Evolutionary conservation across 495 filamentous ascomycete genomes (phyloP).

Genomic region (Aspergillus sclerotiicarbonarius): DNA sequence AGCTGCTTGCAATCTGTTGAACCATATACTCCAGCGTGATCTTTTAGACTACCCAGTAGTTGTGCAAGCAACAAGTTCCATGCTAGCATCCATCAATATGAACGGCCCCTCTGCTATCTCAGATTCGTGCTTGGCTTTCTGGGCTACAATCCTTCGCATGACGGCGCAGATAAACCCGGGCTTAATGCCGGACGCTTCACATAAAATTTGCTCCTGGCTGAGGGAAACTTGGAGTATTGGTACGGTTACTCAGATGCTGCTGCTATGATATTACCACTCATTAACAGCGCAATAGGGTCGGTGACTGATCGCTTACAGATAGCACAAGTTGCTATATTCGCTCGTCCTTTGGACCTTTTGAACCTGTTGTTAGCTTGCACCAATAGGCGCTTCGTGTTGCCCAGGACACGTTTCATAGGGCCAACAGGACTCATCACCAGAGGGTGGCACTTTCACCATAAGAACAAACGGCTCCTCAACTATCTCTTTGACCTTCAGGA

Average conservation of each 20-base stretch:
- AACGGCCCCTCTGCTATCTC: conserved; percentile 78
- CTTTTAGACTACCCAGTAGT: conserved; percentile 63
- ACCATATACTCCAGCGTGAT: conserved; percentile 59
- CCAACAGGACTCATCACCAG: conserved; percentile 30
- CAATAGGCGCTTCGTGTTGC: conserved; percentile 30
- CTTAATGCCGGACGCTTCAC: conserved; percentile 59
- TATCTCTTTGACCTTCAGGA: conserved; percentile 36
- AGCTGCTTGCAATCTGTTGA: conserved; percentile 75
- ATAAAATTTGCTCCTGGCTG: conserved; percentile 74
- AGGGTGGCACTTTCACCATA: conserved; percentile 38
- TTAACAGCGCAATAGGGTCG: conserved; percentile 30
- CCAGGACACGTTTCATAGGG: conserved; percentile 22
- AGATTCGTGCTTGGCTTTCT: conserved; percentile 74
- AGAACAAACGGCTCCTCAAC: conserved; percentile 32
- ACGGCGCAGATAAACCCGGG: conserved; percentile 54
- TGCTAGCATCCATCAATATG: conserved; percentile 71
- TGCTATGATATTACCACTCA: neutral
- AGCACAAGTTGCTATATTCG: conserved; percentile 40
- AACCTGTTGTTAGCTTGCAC: conserved; percentile 41
- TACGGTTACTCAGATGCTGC: conserved; percentile 31
- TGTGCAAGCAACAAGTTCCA: conserved; percentile 61
- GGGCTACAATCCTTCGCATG: conserved; percentile 62
- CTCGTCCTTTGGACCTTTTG: conserved; percentile 39
- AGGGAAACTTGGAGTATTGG: conserved; percentile 76
- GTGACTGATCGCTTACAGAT: conserved; percentile 39